A percentile compares a stretch with the other conserved stretches of the same genome.
Evolutionary conservation across 2,329 filamentous ascomycete genomes (phyloP).

Genomic region (Arthrinium phaeospermum): DNA sequence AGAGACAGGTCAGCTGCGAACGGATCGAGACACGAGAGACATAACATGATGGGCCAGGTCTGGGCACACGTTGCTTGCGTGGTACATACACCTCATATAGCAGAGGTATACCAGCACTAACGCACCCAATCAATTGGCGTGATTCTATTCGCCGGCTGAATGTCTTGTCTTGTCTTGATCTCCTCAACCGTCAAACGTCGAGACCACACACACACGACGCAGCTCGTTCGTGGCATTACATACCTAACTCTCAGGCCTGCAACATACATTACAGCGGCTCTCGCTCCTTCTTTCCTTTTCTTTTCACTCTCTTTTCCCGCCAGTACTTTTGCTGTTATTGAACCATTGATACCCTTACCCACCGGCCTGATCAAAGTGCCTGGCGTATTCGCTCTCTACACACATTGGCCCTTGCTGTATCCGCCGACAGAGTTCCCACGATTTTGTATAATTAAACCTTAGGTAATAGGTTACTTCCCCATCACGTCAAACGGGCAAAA

Average conservation of each 20-base stretch:
- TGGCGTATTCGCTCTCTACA: background rate
- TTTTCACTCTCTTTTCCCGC: background rate
- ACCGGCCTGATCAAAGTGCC: background rate
- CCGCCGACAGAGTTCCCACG: conserved; percentile 5
- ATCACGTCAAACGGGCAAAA: conserved; percentile 10
- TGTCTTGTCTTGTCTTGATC: background rate
- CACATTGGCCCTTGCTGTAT: background rate
- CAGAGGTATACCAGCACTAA: background rate
- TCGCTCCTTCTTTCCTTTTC: background rate
- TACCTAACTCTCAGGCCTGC: background rate
- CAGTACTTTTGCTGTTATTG: background rate
- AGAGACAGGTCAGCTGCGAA: conserved; percentile 7
- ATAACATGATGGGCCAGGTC: background rate
- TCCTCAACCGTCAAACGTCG: background rate
- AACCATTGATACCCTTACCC: background rate
- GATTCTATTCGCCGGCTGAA: conserved; percentile 9
- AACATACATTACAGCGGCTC: background rate
- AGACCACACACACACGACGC: background rate
- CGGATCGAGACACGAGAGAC: conserved; percentile 5
- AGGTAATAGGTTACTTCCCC: background rate
- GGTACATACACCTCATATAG: conserved; percentile 3
- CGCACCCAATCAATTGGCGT: conserved; percentile 1
- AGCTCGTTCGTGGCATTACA: background rate
- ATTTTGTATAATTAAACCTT: conserved; percentile 14
- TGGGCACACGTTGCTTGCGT: conserved; percentile 9